Evolutionary conservation across 257 asterid genomes (phyloP).

Genomic region (Thymus quinquecostatus): DNA sequence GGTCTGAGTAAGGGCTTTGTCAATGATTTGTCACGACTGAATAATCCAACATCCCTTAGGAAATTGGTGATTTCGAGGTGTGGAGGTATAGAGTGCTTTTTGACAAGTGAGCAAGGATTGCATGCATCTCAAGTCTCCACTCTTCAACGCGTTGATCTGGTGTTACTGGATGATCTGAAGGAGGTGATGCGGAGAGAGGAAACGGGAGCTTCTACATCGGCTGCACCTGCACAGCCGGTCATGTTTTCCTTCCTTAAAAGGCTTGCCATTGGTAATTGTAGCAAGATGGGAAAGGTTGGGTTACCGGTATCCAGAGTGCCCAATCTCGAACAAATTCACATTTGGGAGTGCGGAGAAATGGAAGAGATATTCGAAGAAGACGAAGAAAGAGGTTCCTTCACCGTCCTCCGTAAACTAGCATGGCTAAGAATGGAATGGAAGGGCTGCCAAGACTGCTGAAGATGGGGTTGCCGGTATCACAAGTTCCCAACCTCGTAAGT

Average conservation of each 20-base stretch:
- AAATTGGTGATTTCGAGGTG: neutral
- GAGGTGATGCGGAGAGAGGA: neutral
- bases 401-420: no score
- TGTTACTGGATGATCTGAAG: neutral
- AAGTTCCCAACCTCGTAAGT: neutral
- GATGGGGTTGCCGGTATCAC: neutral
- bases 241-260: neutral
- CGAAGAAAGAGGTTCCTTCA: no score
- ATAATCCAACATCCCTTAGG: neutral
- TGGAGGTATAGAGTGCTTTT: neutral
- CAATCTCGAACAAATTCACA: no score
- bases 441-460: neutral
- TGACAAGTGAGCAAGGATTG: neutral
- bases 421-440: no score
- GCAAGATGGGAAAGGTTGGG: neutral
- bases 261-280: no score
- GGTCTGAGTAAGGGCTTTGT: slow-evolving; percentile 16
- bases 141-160: neutral
- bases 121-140: neutral
- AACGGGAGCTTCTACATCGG: neutral
- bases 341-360: no score
- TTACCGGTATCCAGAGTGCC: no score
- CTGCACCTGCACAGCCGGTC: neutral
- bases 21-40: neutral
- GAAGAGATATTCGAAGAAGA: no score